A percentile compares a stretch with the other conserved stretches of the same genome.
Evolutionary conservation across 2,329 filamentous ascomycete genomes (phyloP).

Genomic region (Cladosporium sp.): DNA sequence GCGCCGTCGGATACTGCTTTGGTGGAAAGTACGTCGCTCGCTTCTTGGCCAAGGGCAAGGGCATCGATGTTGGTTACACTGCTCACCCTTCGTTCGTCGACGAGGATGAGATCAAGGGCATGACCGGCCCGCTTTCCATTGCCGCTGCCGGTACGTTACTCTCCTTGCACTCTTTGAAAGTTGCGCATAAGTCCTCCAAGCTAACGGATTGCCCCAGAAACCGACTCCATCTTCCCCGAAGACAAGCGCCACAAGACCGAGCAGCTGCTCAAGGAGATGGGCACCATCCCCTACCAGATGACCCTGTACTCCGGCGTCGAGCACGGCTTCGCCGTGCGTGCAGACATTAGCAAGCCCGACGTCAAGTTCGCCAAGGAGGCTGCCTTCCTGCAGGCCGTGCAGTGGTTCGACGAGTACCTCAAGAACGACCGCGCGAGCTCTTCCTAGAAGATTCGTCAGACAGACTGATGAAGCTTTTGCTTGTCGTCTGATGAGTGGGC

Average conservation of each 20-base stretch:
- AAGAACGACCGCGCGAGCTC: slow-evolving; percentile 26
- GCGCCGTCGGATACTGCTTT: slow-evolving; percentile 48
- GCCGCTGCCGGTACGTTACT: slow-evolving; percentile 53
- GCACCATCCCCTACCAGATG: slow-evolving; percentile 63
- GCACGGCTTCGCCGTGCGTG: slow-evolving; percentile 73
- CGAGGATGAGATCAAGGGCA: slow-evolving; percentile 54
- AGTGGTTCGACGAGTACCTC: slow-evolving; percentile 69
- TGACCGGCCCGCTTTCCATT: slow-evolving; percentile 57
- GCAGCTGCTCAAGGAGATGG: slow-evolving; percentile 51
- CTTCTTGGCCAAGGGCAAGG: slow-evolving; percentile 53
- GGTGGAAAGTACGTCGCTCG: slow-evolving; percentile 57
- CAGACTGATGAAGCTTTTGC: neutral
- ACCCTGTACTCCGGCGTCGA: slow-evolving; percentile 66
- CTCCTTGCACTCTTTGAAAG: neutral
- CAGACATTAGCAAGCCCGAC: slow-evolving; percentile 54
- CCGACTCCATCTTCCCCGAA: slow-evolving; percentile 55
- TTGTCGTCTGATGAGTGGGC: neutral
- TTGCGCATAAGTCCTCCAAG: neutral
- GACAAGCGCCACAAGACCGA: slow-evolving; percentile 56
- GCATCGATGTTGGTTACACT: slow-evolving; percentile 64
- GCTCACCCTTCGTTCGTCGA: slow-evolving; percentile 75
- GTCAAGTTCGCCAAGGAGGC: slow-evolving; percentile 72
- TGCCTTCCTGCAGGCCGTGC: slow-evolving; percentile 72
- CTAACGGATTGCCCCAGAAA: slow-evolving; percentile 39
- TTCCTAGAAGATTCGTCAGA: neutral